These are phyloP conservation scores for Penicillium sp. DNA, from an alignment of 2,329 filamentous ascomycete species.

Conservation along the genomic window DNA sequence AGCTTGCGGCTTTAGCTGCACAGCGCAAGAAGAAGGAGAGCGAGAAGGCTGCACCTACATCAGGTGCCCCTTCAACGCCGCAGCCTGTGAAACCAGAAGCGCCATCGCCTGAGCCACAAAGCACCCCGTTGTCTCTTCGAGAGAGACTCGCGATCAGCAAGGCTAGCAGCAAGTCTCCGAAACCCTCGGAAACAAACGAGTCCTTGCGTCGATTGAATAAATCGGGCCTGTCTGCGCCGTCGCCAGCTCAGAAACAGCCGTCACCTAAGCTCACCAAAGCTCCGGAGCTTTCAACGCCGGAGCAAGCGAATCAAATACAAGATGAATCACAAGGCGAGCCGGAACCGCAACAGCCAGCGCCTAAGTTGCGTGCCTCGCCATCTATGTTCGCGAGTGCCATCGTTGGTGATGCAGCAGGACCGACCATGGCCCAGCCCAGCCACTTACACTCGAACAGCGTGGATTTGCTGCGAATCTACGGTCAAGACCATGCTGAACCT, in stretches of 20 bases:
- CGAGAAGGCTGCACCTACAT: constrained; percentile 46
- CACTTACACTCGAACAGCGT: constrained; percentile 30
- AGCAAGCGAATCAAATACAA: neutral
- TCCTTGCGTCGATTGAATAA: constrained; percentile 22
- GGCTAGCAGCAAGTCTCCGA: constrained; percentile 18
- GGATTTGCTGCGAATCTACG: constrained; percentile 37
- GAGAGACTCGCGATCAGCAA: constrained; percentile 34
- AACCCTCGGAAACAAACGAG: constrained; percentile 21
- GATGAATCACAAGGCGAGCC: constrained; percentile 6
- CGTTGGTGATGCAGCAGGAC: constrained; percentile 28
- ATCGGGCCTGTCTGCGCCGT: constrained; percentile 11
- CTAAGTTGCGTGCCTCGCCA: constrained; percentile 42
- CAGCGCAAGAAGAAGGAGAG: constrained; percentile 77
- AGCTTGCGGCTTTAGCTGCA: constrained; percentile 83
- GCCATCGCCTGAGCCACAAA: constrained; percentile 19
- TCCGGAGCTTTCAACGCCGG: constrained; percentile 3
- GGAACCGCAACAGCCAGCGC: constrained; percentile 13
- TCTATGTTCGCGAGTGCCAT: constrained; percentile 50
- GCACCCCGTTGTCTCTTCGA: constrained; percentile 32
- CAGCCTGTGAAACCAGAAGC: constrained; percentile 7
- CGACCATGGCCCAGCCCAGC: constrained; percentile 30
- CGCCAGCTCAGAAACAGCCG: constrained; percentile 17
- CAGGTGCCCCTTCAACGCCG: constrained; percentile 2
- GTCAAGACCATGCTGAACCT: constrained; percentile 39
- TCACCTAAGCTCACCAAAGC: constrained; percentile 17